Conservation (phyloP, 768 basidiomycete genomes). For the Termitomyces sp. region DNA sequence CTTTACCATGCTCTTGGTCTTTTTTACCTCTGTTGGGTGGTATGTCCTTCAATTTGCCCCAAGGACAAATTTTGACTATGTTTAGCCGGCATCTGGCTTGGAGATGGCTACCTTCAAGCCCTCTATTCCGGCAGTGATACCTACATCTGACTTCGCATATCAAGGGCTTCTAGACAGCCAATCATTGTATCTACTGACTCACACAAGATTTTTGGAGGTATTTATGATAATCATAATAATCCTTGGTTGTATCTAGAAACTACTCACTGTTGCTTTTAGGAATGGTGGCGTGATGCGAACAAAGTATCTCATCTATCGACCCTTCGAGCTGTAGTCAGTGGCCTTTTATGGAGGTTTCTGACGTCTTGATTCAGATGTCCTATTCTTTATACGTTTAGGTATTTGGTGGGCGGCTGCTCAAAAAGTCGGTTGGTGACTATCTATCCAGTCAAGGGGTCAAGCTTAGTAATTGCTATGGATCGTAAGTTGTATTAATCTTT, state of each 20-base stretch:
- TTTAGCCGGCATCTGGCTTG: not conserved
- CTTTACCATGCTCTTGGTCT: slow-evolving; percentile 2
- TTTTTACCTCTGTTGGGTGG: slow-evolving; percentile 1
- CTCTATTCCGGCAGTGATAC: not conserved
- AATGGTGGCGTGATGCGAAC: not conserved
- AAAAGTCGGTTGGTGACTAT: not conserved
- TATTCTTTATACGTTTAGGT: not conserved
- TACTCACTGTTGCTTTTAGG: not conserved
- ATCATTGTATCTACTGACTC: not conserved
- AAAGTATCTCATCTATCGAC: not conserved
- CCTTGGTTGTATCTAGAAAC: no score
- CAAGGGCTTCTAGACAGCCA: not conserved
- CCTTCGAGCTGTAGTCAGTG: not conserved
- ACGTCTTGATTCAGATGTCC: no score
- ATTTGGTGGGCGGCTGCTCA: not conserved
- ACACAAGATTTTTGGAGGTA: slow-evolving; percentile 5
- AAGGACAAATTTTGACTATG: not conserved
- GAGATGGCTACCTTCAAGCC: not conserved
- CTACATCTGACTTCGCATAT: not conserved
- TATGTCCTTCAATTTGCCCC: not conserved
- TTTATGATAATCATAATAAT: no score
- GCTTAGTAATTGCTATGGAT: not conserved
- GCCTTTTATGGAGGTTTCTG: not conserved
- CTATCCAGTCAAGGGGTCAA: not conserved
- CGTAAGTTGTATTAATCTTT: not conserved